phyloP scores from a whole-genome alignment of 495 filamentous ascomycete species.

The Tuber calosporum region DNA sequence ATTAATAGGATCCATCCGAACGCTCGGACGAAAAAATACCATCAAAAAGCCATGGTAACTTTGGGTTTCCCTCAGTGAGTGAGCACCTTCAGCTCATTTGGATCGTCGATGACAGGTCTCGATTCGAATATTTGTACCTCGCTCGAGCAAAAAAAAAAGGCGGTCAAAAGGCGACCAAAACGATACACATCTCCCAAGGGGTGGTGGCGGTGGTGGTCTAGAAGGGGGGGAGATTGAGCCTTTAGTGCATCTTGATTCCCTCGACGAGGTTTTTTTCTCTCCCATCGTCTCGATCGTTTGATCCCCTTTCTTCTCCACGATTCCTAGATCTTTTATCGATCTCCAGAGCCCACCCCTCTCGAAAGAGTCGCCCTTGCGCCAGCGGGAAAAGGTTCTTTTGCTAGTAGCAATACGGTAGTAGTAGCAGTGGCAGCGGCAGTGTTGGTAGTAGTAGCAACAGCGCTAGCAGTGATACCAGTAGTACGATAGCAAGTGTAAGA shows the following conservation, averaged over 20 bases:
- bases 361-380: background rate
- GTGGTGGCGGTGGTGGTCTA: background rate
- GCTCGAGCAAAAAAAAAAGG: background rate
- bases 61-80: background rate
- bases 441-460: background rate
- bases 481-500: too few species aligned
- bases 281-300: background rate
- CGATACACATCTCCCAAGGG: background rate
- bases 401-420: background rate
- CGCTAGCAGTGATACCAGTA: too few species aligned
- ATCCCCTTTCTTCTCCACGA: background rate
- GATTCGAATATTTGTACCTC: conserved; percentile 4
- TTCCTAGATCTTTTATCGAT: conserved; percentile 2
- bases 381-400: background rate
- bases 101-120: background rate
- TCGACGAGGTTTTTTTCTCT: background rate
- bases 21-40: background rate
- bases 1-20: background rate
- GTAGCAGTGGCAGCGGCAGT: background rate
- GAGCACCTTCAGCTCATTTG: background rate
- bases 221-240: background rate
- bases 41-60: background rate
- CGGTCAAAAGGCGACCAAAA: background rate
- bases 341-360: background rate
- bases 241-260: background rate